Evolutionary conservation across 352 stramenopile genomes (phyloP).

Genomic region (Lagenidium sp.): DNA sequence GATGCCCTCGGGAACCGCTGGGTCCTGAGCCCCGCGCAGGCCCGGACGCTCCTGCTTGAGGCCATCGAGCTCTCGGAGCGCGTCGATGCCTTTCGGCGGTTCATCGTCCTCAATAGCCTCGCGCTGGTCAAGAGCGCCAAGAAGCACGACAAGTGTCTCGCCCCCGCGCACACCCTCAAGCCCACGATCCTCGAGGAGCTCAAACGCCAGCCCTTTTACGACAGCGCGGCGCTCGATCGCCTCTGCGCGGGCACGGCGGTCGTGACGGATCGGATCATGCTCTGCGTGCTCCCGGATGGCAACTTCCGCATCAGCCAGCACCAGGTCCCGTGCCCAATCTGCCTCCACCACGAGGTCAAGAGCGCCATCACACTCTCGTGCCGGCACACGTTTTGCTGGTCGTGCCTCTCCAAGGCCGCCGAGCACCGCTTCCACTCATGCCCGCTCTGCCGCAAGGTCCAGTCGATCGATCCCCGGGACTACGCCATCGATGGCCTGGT

Average conservation of each 20-base stretch:
- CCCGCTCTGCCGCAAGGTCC: conserved; percentile 52
- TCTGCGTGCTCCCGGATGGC: conserved; percentile 55
- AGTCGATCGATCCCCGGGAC: conserved; percentile 71
- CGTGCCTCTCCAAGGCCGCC: conserved; percentile 59
- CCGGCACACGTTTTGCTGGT: conserved; percentile 75
- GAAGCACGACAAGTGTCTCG: conserved; percentile 71
- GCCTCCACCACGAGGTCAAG: conserved; percentile 48
- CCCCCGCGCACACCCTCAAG: conserved; percentile 20
- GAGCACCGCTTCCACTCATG: conserved; percentile 72
- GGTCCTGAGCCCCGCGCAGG: conserved; percentile 44
- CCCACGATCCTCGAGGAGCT: conserved; percentile 34
- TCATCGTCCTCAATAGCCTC: conserved; percentile 70
- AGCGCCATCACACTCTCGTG: conserved; percentile 63
- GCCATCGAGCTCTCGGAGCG: conserved; percentile 49
- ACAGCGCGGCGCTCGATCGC: conserved; percentile 37
- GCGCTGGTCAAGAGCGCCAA: conserved; percentile 79
- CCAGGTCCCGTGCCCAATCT: conserved; percentile 58
- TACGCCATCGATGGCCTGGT: conserved; percentile 73
- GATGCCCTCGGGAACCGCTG: conserved; percentile 36
- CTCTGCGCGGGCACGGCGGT: conserved; percentile 35
- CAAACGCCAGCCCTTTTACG: conserved; percentile 58
- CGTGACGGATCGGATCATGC: conserved; percentile 60
- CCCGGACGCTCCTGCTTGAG: conserved; percentile 38
- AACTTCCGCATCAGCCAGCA: conserved; percentile 43
- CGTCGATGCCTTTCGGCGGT: conserved; percentile 67